Base-by-base conservation (phyloP, 2,329 filamentous ascomycete genomes). In the Beauveria bassiana region DNA sequence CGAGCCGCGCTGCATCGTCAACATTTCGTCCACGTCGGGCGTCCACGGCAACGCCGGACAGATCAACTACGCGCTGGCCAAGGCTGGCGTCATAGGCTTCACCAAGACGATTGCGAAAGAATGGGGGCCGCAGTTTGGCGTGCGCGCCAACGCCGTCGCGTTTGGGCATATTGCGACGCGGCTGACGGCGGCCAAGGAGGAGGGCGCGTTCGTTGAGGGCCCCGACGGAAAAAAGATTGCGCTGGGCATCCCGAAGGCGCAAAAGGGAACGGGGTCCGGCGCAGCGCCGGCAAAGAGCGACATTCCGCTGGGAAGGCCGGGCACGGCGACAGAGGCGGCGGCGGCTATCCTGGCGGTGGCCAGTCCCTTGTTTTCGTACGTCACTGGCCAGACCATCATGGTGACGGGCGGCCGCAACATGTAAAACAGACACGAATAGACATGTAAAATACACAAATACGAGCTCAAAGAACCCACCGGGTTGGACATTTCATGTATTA, bases 71-170 rank as follows among this genome's bases (percentile, higher is more conserved):
- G 83, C 88, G 42, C 78, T 93, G 53, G 92, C 90, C 59, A 96
- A 96, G 78, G 89, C 91, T 3, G 92, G 90, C 51, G 85, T 96
- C 16, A 84, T 84, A 12, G 92, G 92, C 6, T 81, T 96, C 62
- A 93, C 89, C 63, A 96, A 95, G 78, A 92, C 91, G 1, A 91
- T 96, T 70, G 91, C 91, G 3, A 96, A 96, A 77, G 87, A 96
- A 78, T 96, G 91, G 92, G 91, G 91, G 1, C 91, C 90, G 0
- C 74, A 80, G 43, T 96, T 93, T 68, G 91, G 91, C 57, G 91
- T 96, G 6, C 81, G 91, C 62, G 83, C 87, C 46, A 96, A 96
- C 74, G 91, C 90, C 3, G 80, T 96, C 57, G 91, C 91, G 5
- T 96, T 96, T 68, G 92, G 92, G 0, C 84, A 88, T 71, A 93